These are phyloP conservation scores for Veloboletus limbatus DNA, from an alignment of 1,284 basidiomycete genomes.

Conservation along the genomic window DNA sequence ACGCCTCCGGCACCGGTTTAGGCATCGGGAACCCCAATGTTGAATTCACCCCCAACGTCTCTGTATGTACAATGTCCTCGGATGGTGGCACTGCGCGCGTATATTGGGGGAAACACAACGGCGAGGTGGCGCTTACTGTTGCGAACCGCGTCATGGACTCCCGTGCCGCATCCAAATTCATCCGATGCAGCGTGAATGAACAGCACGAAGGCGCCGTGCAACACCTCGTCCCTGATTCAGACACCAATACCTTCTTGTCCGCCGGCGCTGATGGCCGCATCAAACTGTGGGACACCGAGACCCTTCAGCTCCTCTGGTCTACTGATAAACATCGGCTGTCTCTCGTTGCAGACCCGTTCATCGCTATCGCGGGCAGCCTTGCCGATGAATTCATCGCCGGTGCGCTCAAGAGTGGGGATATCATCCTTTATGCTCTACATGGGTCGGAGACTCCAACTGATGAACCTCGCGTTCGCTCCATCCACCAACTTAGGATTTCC, in stretches of 20 bases:
- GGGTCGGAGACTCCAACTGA: conserved; percentile 12
- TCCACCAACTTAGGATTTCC: conserved; percentile 30
- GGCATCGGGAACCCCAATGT: conserved; percentile 76
- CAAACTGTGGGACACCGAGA: conserved; percentile 68
- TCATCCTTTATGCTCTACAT: conserved; percentile 52
- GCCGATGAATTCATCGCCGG: conserved; percentile 46
- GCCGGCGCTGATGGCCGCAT: conserved; percentile 61
- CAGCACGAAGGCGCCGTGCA: conserved; percentile 59
- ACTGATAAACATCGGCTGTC: conserved; percentile 40
- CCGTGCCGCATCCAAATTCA: conserved; percentile 46
- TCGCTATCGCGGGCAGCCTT: conserved; percentile 46
- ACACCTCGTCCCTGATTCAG: conserved; percentile 48
- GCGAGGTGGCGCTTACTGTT: conserved; percentile 64
- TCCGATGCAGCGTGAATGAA: conserved; percentile 49
- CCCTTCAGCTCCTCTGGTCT: conserved; percentile 58
- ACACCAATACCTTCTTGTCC: conserved; percentile 44
- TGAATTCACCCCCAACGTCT: conserved; percentile 71
- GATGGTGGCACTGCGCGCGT: conserved; percentile 68
- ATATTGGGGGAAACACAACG: conserved; percentile 74
- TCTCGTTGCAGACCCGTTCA: conserved; percentile 45
- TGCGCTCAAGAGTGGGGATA: conserved; percentile 52
- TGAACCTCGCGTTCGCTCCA: conserved; percentile 7
- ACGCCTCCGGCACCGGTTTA: conserved; percentile 61
- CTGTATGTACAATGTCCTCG: conserved; percentile 53
- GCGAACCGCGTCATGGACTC: conserved; percentile 58